Evolutionary conservation across 1,284 basidiomycete species (phyloP), one percentile per base, ranked within the genome.

Genomic region (Microbotryum scabiosae): DNA sequence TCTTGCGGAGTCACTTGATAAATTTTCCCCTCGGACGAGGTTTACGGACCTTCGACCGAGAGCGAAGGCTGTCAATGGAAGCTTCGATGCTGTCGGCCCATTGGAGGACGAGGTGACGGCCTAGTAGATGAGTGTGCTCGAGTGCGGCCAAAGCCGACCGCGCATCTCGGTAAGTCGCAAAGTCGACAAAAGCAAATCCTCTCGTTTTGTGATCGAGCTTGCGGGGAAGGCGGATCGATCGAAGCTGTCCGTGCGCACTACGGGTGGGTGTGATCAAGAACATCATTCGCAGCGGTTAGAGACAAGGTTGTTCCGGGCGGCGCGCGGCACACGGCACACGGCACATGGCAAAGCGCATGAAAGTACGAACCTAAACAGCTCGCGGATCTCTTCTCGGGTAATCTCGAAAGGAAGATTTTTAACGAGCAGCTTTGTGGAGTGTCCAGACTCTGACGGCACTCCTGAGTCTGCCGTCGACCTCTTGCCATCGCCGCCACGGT

Each of bases 331-430:
- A 50, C 50, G 66, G 26, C 52, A n/a, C n/a, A n/a, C 30, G 18
- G n/a, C 58, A 49, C 26, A 50, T 49, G 66, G 28, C 53, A 46
- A 44, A 63, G 53, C 60, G 5, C 36, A 67, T 68, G 4, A 20
- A 16, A 18, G 20, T 4, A 80, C 85, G 56, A 67, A 90, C 87
- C 85, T 81, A 75, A 96, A 93, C 30, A 97, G 76, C 65, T 89
- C 86, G 57, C 87, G 81, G 23, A 98, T 81, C 69, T 98, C 94
- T 77, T 88, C 90, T 79, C 90, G 91, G 49, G 86, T 88, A 52
- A 87, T 89, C 76, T 98, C 94, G 78, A 98, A 98, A 23, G 94
- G 92, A 64, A 97, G 80, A 73, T 98, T 98, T 82, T 97, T 98
- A 70, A 97, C 88, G 52, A 97, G 82, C 79, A 97, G 84, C 81